Percentiles rank a stretch among this genome's conserved stretches.
These are phyloP conservation scores for Przewalskia tangutica DNA, from an alignment of 257 asterid genomes.

Conservation along the genomic window DNA sequence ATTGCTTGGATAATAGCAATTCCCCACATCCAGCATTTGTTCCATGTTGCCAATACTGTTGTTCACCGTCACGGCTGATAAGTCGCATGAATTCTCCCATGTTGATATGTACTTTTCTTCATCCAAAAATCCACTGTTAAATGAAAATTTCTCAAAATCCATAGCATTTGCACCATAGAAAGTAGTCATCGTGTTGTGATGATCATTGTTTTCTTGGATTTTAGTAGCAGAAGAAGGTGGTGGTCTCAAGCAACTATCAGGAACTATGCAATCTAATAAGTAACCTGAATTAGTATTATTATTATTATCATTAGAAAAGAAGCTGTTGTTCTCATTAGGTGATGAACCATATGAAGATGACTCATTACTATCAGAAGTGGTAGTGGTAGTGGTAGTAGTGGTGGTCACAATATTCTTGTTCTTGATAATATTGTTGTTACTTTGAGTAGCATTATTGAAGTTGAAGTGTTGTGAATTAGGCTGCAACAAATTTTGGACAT, in stretches of 20 bases:
- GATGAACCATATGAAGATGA: constrained; percentile 29
- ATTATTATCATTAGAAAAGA: constrained; percentile 14
- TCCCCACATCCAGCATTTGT: neutral
- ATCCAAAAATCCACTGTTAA: constrained; percentile 28
- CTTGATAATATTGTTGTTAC: neutral
- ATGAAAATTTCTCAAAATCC: constrained; percentile 1
- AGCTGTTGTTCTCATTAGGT: constrained; percentile 20
- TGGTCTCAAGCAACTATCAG: constrained; percentile 67
- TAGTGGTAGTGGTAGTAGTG: neutral
- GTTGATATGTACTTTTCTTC: constrained; percentile 7
- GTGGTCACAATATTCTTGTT: neutral
- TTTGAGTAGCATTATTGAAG: neutral
- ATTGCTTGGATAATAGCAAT: constrained; percentile 1
- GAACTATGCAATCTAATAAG: constrained; percentile 79
- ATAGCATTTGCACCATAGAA: neutral
- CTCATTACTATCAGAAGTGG: constrained; percentile 8
- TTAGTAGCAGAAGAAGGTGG: neutral
- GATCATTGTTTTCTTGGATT: neutral
- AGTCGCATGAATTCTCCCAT: constrained; percentile 57
- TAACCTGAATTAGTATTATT: constrained; percentile 48
- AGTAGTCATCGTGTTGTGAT: neutral
- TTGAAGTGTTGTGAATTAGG: constrained; percentile 7
- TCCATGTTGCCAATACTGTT: constrained; percentile 10
- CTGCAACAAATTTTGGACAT: constrained; percentile 20
- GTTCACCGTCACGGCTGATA: constrained; percentile 49